Evolutionary conservation across 306 rosid genomes (phyloP).

Genomic region (Rubus parviflorus): DNA sequence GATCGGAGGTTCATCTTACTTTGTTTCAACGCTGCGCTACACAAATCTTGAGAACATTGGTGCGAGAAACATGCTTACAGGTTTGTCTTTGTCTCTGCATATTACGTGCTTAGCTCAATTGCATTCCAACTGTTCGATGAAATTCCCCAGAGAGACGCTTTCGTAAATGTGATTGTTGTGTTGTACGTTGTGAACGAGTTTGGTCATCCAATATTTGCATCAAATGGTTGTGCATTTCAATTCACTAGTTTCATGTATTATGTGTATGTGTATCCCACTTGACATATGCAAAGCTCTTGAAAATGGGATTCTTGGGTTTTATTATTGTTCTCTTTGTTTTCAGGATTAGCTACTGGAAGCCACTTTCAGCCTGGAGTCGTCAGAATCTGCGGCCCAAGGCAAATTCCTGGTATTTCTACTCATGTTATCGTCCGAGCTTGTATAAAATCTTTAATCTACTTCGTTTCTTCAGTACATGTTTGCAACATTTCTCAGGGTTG

Average conservation of each 20-base stretch:
- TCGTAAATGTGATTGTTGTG: neutral
- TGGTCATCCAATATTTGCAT: neutral
- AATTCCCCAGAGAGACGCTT: constrained; percentile 16
- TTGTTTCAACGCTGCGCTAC: too few relatives aligned
- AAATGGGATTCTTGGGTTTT: neutral
- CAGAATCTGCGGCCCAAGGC: constrained; percentile 28
- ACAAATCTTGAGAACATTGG: too few relatives aligned
- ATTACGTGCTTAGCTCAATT: neutral
- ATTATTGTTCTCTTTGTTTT: constrained; percentile 2
- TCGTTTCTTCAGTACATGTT: neutral
- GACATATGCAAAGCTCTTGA: neutral
- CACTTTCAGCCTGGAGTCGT: constrained; percentile 38
- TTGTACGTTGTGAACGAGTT: neutral
- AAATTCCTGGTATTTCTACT: constrained; percentile 34
- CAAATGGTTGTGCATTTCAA: neutral
- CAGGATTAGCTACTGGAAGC: constrained; percentile 47
- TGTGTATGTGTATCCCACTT: neutral
- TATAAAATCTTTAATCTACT: neutral
- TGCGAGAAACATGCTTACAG: constrained; percentile 26
- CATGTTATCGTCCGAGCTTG: neutral
- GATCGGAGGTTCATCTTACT: too few relatives aligned
- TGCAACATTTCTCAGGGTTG: neutral
- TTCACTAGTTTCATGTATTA: neutral
- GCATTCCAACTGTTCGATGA: constrained; percentile 30
- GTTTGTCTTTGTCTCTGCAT: neutral